phyloP scores from a whole-genome alignment of 306 rosid genomes.

The Medicago arabica region DNA sequence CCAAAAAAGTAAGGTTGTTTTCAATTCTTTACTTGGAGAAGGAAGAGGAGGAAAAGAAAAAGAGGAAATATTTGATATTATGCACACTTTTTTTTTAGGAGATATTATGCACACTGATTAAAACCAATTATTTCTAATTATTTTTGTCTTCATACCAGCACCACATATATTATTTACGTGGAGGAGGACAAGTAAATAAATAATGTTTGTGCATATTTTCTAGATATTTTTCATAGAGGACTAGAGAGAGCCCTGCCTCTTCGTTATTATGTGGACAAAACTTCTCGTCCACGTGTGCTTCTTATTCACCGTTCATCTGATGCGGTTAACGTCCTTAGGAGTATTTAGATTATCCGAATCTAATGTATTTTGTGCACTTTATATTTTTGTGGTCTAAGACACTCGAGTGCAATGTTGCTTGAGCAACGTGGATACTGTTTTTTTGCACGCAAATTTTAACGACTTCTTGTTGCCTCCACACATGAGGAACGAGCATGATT shows the following conservation, averaged over 20 bases:
- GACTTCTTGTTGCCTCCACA: slow-evolving; percentile 48
- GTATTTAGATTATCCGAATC: slow-evolving; percentile 57
- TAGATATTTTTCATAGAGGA: slow-evolving; percentile 33
- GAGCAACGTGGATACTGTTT: slow-evolving; percentile 56
- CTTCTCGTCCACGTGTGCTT: slow-evolving; percentile 47
- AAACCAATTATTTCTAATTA: slow-evolving; percentile 15
- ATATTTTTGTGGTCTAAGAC: slow-evolving; percentile 49
- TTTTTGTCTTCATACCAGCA: slow-evolving; percentile 36
- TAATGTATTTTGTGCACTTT: slow-evolving; percentile 21
- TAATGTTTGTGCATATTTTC: slow-evolving; percentile 28
- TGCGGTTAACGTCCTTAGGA: slow-evolving; percentile 17
- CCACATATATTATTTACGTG: slow-evolving; percentile 68
- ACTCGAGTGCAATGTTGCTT: slow-evolving; percentile 39
- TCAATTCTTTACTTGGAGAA: slow-evolving; percentile 19
- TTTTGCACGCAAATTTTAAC: slow-evolving; percentile 56
- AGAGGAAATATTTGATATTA: slow-evolving; percentile 29
- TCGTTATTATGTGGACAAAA: slow-evolving; percentile 41
- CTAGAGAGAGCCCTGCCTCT: background rate
- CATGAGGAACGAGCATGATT: slow-evolving; percentile 41
- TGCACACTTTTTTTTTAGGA: background rate
- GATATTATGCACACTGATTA: background rate
- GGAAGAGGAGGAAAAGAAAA: background rate
- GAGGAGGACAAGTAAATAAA: slow-evolving; percentile 53
- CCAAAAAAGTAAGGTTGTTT: slow-evolving; percentile 11
- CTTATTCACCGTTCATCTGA: slow-evolving; percentile 47